phyloP scores from a whole-genome alignment of 495 filamentous ascomycete genomes.

The Lepraria neglecta region DNA sequence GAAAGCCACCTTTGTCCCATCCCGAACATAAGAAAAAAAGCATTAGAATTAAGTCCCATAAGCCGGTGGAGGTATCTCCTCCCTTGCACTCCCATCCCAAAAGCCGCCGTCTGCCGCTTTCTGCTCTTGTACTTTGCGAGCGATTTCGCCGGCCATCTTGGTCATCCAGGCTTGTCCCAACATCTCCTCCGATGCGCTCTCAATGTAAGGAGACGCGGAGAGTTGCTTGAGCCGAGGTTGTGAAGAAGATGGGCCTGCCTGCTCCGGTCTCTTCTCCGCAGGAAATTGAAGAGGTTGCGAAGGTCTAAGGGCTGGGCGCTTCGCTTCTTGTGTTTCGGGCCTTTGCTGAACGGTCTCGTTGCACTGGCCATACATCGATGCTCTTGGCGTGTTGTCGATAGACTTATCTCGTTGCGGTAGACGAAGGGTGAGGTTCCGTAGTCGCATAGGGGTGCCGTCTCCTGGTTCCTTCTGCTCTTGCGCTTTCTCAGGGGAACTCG shows the following conservation, averaged over 20 bases:
- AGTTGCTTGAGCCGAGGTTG: slow-evolving; percentile 1
- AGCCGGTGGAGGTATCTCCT: slow-evolving; percentile 57
- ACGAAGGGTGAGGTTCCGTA: slow-evolving; percentile 28
- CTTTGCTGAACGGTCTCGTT: not conserved
- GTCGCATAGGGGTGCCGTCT: slow-evolving; percentile 17
- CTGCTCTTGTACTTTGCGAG: slow-evolving; percentile 73
- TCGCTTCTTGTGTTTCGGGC: not conserved
- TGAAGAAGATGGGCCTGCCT: not conserved
- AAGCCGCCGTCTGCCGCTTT: slow-evolving; percentile 44
- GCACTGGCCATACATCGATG: slow-evolving; percentile 3
- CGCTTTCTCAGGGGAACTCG: slow-evolving; percentile 36
- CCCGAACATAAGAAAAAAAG: not conserved
- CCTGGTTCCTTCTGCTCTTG: slow-evolving; percentile 23
- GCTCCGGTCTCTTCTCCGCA: not conserved
- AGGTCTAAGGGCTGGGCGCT: slow-evolving; percentile 8
- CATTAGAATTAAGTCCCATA: slow-evolving; percentile 42
- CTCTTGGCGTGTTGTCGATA: slow-evolving; percentile 13
- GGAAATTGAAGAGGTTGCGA: slow-evolving; percentile 15
- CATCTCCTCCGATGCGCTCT: slow-evolving; percentile 44
- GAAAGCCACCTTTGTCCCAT: not conserved
- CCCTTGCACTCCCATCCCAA: slow-evolving; percentile 43
- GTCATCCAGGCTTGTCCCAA: slow-evolving; percentile 83
- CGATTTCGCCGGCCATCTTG: slow-evolving; percentile 87
- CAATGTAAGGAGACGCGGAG: slow-evolving; percentile 16
- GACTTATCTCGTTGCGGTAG: slow-evolving; percentile 13